Evolutionary conservation across 169 alveolate genomes (phyloP).

Genomic region (Eimeria falciformis): DNA sequence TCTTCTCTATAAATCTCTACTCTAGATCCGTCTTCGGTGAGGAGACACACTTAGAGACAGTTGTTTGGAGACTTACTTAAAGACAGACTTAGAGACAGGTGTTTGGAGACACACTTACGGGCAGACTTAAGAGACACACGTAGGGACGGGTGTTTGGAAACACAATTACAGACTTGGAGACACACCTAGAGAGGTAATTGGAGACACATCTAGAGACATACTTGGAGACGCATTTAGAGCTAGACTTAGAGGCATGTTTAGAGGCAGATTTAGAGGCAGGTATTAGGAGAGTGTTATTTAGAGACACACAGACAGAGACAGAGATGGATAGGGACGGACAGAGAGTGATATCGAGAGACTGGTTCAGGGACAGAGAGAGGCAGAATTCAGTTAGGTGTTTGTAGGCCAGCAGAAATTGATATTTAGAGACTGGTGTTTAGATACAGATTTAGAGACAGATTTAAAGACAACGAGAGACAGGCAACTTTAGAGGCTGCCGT

Average conservation of each 20-base stretch:
- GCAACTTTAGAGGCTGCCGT: too few relatives aligned
- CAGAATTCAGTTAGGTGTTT: too few relatives aligned
- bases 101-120: neutral
- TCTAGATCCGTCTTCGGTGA: slow-evolving; percentile 89
- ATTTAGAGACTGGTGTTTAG: too few relatives aligned
- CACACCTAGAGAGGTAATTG: neutral
- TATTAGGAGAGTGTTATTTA: neutral
- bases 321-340: neutral
- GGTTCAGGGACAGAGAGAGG: too few relatives aligned
- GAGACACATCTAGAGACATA: neutral
- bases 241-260: too few relatives aligned
- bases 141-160: too few relatives aligned
- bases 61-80: neutral
- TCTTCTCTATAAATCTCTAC: slow-evolving; percentile 91
- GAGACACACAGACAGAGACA: neutral
- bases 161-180: neutral
- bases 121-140: neutral
- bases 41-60: neutral
- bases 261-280: neutral
- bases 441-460: neutral
- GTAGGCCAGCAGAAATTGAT: too few relatives aligned
- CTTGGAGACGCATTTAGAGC: neutral
- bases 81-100: neutral
- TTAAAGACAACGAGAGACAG: too few relatives aligned
- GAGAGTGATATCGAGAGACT: neutral